A percentile compares a stretch with the other conserved stretches of the same genome.
Evolutionary conservation across 345 rosid genomes (phyloP).

Genomic region (Eucalyptus regnans): DNA sequence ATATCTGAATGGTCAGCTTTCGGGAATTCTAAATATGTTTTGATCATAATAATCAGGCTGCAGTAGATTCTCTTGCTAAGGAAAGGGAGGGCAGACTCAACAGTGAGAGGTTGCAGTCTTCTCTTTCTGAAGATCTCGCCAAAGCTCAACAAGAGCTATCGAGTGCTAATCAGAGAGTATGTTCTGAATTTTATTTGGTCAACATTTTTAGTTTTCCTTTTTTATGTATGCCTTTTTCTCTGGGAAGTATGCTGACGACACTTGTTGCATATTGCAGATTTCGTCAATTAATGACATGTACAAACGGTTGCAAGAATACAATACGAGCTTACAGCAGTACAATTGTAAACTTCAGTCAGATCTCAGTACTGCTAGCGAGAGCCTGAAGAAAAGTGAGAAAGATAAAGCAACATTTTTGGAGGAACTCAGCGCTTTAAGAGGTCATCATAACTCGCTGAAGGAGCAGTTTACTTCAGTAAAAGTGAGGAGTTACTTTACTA

Average conservation of each 20-base stretch:
- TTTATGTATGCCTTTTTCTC: neutral
- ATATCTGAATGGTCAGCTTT: neutral
- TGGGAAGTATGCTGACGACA: neutral
- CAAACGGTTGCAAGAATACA: conserved; percentile 88
- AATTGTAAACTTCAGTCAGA: conserved; percentile 94
- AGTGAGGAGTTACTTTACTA: conserved; percentile 28
- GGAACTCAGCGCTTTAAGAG: conserved; percentile 62
- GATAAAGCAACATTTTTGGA: conserved; percentile 74
- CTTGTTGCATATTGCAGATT: conserved; percentile 31
- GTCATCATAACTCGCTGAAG: conserved; percentile 59
- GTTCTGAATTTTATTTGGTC: neutral
- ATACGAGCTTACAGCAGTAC: conserved; percentile 87
- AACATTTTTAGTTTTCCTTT: neutral
- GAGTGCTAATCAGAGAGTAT: conserved; percentile 91
- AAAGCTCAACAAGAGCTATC: conserved; percentile 84
- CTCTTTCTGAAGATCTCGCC: conserved; percentile 68
- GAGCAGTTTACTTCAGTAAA: conserved; percentile 67
- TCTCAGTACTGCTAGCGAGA: conserved; percentile 72
- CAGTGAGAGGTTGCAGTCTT: conserved; percentile 60
- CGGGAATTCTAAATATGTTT: neutral
- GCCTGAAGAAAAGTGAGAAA: conserved; percentile 70
- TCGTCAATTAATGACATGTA: conserved; percentile 91
- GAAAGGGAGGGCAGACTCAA: conserved; percentile 69
- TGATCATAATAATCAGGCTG: conserved; percentile 33
- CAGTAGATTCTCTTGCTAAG: conserved; percentile 58